Base-by-base conservation (phyloP, 192 early-diverging fungal species). In the Rhizoclosmatium sp. region DNA sequence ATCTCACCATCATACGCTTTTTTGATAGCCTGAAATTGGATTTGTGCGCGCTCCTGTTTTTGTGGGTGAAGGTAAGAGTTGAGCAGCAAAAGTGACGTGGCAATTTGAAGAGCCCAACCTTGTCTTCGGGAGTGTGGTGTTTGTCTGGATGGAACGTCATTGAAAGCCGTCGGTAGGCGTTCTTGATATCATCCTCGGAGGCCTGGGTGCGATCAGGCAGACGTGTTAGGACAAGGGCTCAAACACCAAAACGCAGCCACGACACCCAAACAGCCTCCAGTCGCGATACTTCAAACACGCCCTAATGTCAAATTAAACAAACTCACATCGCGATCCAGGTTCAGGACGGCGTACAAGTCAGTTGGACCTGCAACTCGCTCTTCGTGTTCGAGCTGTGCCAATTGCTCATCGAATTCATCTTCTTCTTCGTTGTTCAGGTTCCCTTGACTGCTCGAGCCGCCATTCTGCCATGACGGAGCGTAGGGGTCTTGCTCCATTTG, bases 101-200 rank as follows among this genome's bases (percentile, higher is more conserved):
- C 42, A 65, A 65, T 41, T 21, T 66, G 1, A 16, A 48, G 5
- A 5, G 58, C 47, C 59, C 4, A 47, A 83, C 80, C 79, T 87
- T 87, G 69, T 83, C 81, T 59, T 82, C 83, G 12, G 81, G 74
- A 1, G 46, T 42, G 39, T 81, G 82, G 75, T 85, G 89, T 66
- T 90, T 90, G 81, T 90, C 89, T 3, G 89, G 89, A 75, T 90
- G 89, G 70, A 90, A 90, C 1, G 78, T 82, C 64, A 90, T 67
- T n/a, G 81, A 82, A 46, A 88, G 71, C 44, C 89, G 81, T 2
- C 82, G 75, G 71, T 86, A 90, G 2, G 89, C 82, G 59, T 85
- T 85, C 71, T 84, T 83, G 19, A 90, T 84, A 12, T 90, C 89
- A 9, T 85, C 85, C 12, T 86, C 85, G 5, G 82, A 79, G n/a